Conservation (phyloP, 2,329 filamentous ascomycete genomes). For the Trichothecium roseum region DNA sequence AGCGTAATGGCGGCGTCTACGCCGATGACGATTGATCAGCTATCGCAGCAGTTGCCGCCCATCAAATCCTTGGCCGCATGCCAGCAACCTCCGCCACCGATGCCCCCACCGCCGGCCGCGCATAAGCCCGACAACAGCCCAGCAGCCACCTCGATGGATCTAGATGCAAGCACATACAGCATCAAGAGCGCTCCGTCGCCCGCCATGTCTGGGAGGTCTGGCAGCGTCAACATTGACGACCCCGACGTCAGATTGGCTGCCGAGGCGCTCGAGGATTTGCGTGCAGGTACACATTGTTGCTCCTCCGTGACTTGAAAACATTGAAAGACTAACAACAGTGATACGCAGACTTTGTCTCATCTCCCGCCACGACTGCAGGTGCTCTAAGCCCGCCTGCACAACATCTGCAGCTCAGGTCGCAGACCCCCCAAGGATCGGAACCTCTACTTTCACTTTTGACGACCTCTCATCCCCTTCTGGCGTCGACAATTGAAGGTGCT, state of each 20-base stretch:
- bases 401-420: constrained; percentile 11
- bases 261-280: constrained; percentile 64
- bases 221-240: constrained; percentile 51
- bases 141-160: too few relatives aligned
- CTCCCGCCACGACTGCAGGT: constrained; percentile 38
- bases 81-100: not conserved
- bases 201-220: constrained; percentile 33
- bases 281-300: constrained; percentile 47
- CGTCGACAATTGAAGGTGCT: constrained; percentile 74
- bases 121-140: not conserved
- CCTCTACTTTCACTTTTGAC: constrained; percentile 80
- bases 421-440: constrained; percentile 48
- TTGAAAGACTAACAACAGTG: not conserved
- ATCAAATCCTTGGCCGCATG: not conserved
- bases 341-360: constrained; percentile 52
- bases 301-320: not conserved
- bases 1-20: too few relatives aligned
- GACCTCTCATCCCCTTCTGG: constrained; percentile 77
- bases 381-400: constrained; percentile 21
- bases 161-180: constrained; percentile 31
- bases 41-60: not conserved
- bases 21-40: too few relatives aligned
- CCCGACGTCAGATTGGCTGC: constrained; percentile 61
- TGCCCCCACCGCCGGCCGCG: not conserved
- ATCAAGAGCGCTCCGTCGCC: constrained; percentile 33